phyloP scores from a whole-genome alignment of 345 rosid genomes.

The Combretum micranthum region DNA sequence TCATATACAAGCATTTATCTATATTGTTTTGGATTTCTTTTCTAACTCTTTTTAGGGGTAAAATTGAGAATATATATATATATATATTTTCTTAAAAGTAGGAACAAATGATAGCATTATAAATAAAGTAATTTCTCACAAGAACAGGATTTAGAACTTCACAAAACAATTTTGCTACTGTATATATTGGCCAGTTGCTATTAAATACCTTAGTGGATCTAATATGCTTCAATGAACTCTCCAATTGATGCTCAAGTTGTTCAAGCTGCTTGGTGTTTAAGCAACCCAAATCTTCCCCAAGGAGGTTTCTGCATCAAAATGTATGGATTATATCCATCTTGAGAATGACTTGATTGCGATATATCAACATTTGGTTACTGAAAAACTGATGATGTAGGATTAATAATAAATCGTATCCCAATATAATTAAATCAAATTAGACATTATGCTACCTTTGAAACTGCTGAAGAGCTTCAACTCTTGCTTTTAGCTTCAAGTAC shows the following conservation, averaged over 20 bases:
- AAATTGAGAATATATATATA: too few relatives aligned
- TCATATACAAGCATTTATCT: too few relatives aligned
- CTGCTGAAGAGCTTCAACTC: conserved; percentile 42
- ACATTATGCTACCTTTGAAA: conserved; percentile 32
- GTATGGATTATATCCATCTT: not conserved
- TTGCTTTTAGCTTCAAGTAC: conserved; percentile 46
- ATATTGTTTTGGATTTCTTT: too few relatives aligned
- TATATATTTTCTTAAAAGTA: too few relatives aligned
- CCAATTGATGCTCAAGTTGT: conserved; percentile 69
- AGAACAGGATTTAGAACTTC: too few relatives aligned
- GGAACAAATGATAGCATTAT: too few relatives aligned
- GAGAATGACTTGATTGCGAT: not conserved
- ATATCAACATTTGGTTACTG: not conserved
- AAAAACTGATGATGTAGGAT: not conserved
- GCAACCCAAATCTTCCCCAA: conserved; percentile 74
- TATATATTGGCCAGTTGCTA: not conserved
- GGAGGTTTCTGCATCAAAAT: conserved; percentile 52
- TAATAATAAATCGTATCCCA: not conserved
- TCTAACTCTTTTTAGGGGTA: too few relatives aligned
- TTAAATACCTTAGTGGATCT: conserved; percentile 61
- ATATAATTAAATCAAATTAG: not conserved
- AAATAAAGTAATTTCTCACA: too few relatives aligned
- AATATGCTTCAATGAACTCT: conserved; percentile 63
- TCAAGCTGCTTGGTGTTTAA: conserved; percentile 60
- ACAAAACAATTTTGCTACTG: too few relatives aligned